phyloP scores from a whole-genome alignment of 176 grass and related monocot genomes.

The Saccharum spontaneum region DNA sequence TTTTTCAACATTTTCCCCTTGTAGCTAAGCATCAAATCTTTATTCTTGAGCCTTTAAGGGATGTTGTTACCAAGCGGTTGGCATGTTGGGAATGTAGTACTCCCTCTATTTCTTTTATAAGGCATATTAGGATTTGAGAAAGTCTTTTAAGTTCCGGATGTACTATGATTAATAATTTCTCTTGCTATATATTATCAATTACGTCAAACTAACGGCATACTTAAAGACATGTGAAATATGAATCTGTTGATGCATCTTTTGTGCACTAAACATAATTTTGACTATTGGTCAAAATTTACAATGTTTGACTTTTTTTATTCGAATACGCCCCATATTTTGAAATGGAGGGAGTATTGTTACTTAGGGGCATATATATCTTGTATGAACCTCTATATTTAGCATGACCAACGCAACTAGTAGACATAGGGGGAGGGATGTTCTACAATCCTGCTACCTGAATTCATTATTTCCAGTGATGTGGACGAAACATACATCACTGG shows the following conservation, averaged over 20 bases:
- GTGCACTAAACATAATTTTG: neutral
- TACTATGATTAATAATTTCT: neutral
- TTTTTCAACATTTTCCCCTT: neutral
- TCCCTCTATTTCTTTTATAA: neutral
- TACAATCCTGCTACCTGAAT: slow-evolving; percentile 1
- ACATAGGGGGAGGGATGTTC: neutral
- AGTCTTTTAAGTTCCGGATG: neutral
- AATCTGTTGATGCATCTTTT: neutral
- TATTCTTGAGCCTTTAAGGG: slow-evolving; percentile 2
- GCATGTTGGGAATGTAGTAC: neutral
- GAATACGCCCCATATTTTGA: neutral
- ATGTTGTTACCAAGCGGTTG: neutral
- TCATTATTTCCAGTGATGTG: neutral
- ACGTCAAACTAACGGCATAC: neutral
- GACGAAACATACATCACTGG: neutral
- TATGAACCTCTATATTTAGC: neutral
- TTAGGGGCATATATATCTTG: too few relatives aligned
- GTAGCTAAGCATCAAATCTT: slow-evolving; percentile 11
- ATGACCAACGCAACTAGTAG: neutral
- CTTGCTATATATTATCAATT: neutral
- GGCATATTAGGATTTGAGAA: neutral
- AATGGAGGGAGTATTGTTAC: too few relatives aligned
- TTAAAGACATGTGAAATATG: neutral
- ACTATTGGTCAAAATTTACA: neutral
- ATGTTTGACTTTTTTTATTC: neutral